phyloP scores from a whole-genome alignment of 768 basidiomycete genomes.

The Melanogaster broomeanus region DNA sequence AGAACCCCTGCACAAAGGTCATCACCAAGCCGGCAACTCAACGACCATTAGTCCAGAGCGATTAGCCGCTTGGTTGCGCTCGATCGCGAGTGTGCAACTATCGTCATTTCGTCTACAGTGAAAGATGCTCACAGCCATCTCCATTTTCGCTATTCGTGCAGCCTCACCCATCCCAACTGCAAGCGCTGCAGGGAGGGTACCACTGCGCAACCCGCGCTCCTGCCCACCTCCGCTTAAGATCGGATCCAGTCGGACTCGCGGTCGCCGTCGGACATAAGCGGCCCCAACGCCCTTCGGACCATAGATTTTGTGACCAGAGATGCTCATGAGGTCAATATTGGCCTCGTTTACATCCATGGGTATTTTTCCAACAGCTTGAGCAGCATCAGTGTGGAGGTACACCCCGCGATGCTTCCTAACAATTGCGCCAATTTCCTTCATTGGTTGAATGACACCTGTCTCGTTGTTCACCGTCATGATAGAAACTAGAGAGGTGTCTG shows the following conservation, averaged over 20 bases:
- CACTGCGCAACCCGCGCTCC: conserved; percentile 91
- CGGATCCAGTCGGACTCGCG: conserved; percentile 92
- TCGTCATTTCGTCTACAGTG: conserved; percentile 42
- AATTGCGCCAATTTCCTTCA: conserved; percentile 91
- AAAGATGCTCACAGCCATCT: conserved; percentile 81
- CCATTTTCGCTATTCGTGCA: conserved; percentile 84
- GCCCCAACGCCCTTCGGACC: conserved; percentile 97
- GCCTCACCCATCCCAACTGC: conserved; percentile 95
- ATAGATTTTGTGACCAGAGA: conserved; percentile 97
- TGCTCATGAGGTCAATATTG: conserved; percentile 94
- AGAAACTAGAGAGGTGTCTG: conserved; percentile 91
- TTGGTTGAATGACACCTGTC: conserved; percentile 96
- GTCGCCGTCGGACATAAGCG: conserved; percentile 89
- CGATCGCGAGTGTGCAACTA: conserved; percentile 39
- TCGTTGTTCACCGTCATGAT: conserved; percentile 99
- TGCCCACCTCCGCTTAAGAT: conserved; percentile 96
- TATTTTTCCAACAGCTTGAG: conserved; percentile 93
- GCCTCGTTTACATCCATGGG: conserved; percentile 91
- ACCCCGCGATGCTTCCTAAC: conserved; percentile 85
- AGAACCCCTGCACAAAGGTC: conserved; percentile 94
- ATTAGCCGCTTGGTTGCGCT: conserved; percentile 46
- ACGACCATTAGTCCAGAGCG: conserved; percentile 9
- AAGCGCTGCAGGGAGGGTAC: conserved; percentile 88
- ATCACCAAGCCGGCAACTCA: conserved; percentile 53
- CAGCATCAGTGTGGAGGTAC: conserved; percentile 97